Percentiles rank a stretch among this genome's conserved stretches.
These are phyloP conservation scores for Cadophora gregata DNA, from an alignment of 2,329 filamentous ascomycete species.

Conservation along the genomic window DNA sequence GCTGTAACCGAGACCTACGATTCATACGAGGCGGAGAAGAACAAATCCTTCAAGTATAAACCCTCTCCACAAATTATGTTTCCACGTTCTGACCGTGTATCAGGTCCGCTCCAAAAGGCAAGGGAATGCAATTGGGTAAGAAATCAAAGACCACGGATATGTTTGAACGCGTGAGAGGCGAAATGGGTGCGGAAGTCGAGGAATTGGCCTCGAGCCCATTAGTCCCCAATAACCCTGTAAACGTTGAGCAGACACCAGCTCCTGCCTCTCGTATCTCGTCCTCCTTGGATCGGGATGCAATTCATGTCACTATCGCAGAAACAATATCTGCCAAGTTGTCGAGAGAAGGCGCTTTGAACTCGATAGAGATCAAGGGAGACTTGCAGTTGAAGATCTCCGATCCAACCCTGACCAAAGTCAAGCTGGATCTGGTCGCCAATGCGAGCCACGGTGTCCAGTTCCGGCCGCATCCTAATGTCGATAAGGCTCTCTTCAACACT, in stretches of 20 bases:
- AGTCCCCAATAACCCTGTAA: constrained; percentile 58
- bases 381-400: constrained; percentile 91
- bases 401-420: constrained; percentile 87
- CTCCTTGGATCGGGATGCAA: constrained; percentile 78
- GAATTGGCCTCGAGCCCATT: constrained; percentile 68
- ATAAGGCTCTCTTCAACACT: constrained; percentile 84
- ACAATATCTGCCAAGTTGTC: constrained; percentile 89
- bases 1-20: constrained; percentile 84
- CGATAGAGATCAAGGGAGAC: constrained; percentile 89
- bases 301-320: constrained; percentile 88
- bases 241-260: constrained; percentile 56
- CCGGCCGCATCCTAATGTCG: constrained; percentile 95
- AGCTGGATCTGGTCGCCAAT: constrained; percentile 78
- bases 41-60: constrained; percentile 82
- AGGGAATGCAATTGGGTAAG: constrained; percentile 99
- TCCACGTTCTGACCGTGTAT: constrained; percentile 39
- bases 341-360: constrained; percentile 84
- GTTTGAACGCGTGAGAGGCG: constrained; percentile 92
- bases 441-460: constrained; percentile 87
- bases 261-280: constrained; percentile 65
- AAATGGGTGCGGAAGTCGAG: constrained; percentile 86
- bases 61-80: not conserved
- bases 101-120: constrained; percentile 78
- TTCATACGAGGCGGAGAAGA: constrained; percentile 96
- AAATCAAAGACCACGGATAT: constrained; percentile 98